Evolutionary conservation across 306 rosid genomes (phyloP).

Genomic region (Medicago truncatula): DNA sequence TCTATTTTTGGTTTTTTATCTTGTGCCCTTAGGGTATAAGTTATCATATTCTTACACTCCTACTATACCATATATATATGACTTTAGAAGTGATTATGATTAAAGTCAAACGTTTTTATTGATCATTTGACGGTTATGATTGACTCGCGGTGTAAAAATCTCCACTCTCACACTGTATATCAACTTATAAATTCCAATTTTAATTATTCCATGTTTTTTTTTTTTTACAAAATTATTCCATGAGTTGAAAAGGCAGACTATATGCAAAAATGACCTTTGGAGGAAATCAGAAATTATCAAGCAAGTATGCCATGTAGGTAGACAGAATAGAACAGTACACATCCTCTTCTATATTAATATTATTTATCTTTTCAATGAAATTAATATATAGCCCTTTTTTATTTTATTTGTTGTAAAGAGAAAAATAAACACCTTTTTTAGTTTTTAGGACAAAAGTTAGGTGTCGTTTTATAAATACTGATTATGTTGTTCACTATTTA

Average conservation of each 20-base stretch:
- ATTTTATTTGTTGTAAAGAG: background rate
- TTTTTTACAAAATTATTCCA: background rate
- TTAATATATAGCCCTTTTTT: background rate
- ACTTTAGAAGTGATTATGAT: too few species aligned
- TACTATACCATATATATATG: too few species aligned
- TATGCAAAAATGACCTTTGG: background rate
- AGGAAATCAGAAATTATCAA: background rate
- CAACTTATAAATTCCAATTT: background rate
- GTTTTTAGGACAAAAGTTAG: slow-evolving; percentile 1
- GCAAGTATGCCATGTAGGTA: slow-evolving; percentile 2
- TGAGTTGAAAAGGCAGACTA: background rate
- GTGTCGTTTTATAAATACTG: too few species aligned
- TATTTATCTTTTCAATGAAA: background rate
- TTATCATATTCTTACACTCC: too few species aligned
- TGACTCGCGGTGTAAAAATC: too few species aligned
- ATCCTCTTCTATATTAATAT: background rate
- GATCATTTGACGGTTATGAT: too few species aligned
- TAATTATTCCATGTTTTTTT: background rate
- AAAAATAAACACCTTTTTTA: background rate
- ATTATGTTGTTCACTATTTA: too few species aligned
- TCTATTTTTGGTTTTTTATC: too few species aligned
- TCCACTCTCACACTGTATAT: too few species aligned
- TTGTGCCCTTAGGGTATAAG: too few species aligned
- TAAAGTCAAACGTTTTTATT: too few species aligned
- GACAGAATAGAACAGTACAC: background rate